Conservation (phyloP, 768 basidiomycete species). For the Galerina marginata region DNA sequence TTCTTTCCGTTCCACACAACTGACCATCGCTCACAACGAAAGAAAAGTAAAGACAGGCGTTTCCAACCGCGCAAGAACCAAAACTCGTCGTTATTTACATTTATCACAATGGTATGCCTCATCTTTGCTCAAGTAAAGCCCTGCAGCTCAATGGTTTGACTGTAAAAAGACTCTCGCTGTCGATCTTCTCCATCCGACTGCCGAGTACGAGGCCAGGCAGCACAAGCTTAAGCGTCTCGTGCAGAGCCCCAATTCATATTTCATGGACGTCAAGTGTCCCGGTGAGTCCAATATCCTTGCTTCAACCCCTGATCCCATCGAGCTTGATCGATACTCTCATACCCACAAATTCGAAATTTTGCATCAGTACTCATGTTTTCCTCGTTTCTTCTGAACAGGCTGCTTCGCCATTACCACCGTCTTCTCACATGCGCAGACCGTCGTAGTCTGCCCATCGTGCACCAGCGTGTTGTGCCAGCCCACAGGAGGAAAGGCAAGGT, state of each 20-base stretch:
- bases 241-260: conserved; percentile 97
- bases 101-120: conserved; percentile 38
- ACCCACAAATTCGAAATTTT: neutral
- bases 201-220: conserved; percentile 82
- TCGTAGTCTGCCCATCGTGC: conserved; percentile 93
- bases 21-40: conserved; percentile 33
- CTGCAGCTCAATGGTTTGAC: conserved; percentile 1
- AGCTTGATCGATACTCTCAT: conserved; percentile 9
- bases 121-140: neutral
- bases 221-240: conserved; percentile 99
- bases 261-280: conserved; percentile 99
- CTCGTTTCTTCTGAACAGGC: conserved; percentile 48
- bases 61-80: conserved; percentile 22
- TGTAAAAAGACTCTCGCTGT: conserved; percentile 84
- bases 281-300: conserved; percentile 53
- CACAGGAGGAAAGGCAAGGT: conserved; percentile 95
- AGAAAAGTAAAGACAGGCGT: conserved; percentile 39
- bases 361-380: conserved; percentile 15
- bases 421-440: conserved; percentile 99
- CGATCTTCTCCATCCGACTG: conserved; percentile 96
- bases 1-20: conserved; percentile 50
- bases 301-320: conserved; percentile 1
- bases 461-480: conserved; percentile 96
- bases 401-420: conserved; percentile 97
- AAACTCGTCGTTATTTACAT: conserved; percentile 7